Evolutionary conservation across 1,284 basidiomycete species (phyloP).

Genomic region (Pholiota adiposa): DNA sequence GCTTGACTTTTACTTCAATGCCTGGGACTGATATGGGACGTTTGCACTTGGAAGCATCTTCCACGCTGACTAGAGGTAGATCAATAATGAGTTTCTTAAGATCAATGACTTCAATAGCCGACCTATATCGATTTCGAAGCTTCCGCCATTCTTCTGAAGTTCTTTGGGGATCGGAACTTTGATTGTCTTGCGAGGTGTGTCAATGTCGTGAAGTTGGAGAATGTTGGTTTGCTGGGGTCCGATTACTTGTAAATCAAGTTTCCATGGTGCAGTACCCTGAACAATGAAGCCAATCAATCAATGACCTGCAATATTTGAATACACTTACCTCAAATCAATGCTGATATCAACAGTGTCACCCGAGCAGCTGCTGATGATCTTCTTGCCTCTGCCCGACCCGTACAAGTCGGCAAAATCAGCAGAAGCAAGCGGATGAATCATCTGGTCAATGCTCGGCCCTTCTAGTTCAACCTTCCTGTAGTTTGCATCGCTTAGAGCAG

Average conservation of each 20-base stretch:
- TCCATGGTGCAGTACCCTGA: slow-evolving; percentile 91
- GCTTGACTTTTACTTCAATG: slow-evolving; percentile 87
- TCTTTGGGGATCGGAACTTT: slow-evolving; percentile 70
- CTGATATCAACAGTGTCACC: slow-evolving; percentile 76
- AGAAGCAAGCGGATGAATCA: slow-evolving; percentile 86
- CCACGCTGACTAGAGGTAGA: slow-evolving; percentile 67
- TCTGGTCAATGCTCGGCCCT: slow-evolving; percentile 79
- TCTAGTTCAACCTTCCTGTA: slow-evolving; percentile 78
- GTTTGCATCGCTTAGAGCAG: slow-evolving; percentile 81
- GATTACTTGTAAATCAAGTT: slow-evolving; percentile 78
- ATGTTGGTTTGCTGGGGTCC: slow-evolving; percentile 68
- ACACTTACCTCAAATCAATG: slow-evolving; percentile 71
- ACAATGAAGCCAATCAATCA: not conserved
- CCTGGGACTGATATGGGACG: slow-evolving; percentile 78
- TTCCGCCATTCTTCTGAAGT: slow-evolving; percentile 73
- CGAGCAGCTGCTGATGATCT: slow-evolving; percentile 72
- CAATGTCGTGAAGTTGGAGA: slow-evolving; percentile 60
- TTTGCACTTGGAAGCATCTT: slow-evolving; percentile 90
- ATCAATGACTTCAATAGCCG: slow-evolving; percentile 24
- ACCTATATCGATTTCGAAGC: slow-evolving; percentile 83
- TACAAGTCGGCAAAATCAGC: slow-evolving; percentile 68
- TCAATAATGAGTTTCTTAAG: not conserved
- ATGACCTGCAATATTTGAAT: not conserved
- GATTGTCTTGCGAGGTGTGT: slow-evolving; percentile 57
- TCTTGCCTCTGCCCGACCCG: slow-evolving; percentile 47